Percentiles rank a stretch among this genome's conserved stretches.
Evolutionary conservation across 306 rosid genomes (phyloP).

Genomic region (Casuarina glauca): DNA sequence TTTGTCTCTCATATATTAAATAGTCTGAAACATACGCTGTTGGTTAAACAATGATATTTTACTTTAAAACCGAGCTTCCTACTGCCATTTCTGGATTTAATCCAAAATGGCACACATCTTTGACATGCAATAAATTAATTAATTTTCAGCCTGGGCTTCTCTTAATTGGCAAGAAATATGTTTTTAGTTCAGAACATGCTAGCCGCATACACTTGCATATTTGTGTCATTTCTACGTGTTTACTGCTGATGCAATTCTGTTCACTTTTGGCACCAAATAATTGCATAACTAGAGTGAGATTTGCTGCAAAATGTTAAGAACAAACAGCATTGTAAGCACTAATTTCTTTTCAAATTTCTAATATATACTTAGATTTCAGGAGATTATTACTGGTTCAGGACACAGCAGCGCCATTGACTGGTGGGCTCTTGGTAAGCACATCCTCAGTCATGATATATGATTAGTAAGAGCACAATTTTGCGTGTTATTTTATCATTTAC

Average conservation of each 20-base stretch:
- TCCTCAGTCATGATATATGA: slow-evolving; percentile 15
- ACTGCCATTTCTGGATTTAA: background rate
- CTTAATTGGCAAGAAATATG: background rate
- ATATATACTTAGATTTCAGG: slow-evolving; percentile 66
- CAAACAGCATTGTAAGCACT: background rate
- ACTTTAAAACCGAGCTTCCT: background rate
- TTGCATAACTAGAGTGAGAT: background rate
- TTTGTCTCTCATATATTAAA: background rate
- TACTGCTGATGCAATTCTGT: background rate
- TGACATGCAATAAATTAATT: background rate
- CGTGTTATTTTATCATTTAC: background rate
- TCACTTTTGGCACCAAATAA: slow-evolving; percentile 11
- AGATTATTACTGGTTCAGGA: slow-evolving; percentile 80
- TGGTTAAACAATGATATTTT: background rate
- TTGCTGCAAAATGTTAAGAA: background rate
- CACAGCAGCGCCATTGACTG: slow-evolving; percentile 91
- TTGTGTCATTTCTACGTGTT: background rate
- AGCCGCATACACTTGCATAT: background rate
- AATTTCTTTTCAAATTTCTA: slow-evolving; percentile 31
- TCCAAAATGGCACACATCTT: background rate
- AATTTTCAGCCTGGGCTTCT: background rate
- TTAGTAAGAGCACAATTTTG: background rate
- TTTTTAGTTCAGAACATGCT: slow-evolving; percentile 10
- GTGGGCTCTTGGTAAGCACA: slow-evolving; percentile 92
- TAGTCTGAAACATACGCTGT: background rate